phyloP scores from a whole-genome alignment of 2,329 filamentous ascomycete species.

The Colletotrichum chrysophilum region DNA sequence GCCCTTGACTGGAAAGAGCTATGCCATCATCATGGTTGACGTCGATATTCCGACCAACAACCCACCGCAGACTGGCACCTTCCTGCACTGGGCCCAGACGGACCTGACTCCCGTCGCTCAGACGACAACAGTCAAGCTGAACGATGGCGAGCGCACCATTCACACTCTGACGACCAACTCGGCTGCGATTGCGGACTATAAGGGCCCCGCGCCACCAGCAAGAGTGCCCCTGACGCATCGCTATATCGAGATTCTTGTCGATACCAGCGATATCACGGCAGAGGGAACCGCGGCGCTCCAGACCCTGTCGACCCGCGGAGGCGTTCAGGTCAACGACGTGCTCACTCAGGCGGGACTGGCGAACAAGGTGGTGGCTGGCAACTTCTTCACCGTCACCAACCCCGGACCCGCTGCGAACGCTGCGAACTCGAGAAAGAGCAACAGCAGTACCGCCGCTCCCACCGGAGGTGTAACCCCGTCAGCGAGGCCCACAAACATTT shows the following conservation, averaged over 20 bases:
- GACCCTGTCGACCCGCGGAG: constrained; percentile 30
- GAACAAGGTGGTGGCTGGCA: constrained; percentile 38
- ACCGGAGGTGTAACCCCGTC: neutral
- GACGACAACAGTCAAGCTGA: neutral
- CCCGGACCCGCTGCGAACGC: constrained; percentile 20
- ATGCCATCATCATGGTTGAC: constrained; percentile 46
- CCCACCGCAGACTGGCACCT: constrained; percentile 41
- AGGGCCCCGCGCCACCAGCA: constrained; percentile 40
- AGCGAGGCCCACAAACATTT: neutral
- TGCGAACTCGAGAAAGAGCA: neutral
- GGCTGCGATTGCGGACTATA: constrained; percentile 28
- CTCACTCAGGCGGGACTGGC: constrained; percentile 34
- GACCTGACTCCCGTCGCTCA: constrained; percentile 28
- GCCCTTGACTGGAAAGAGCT: constrained; percentile 27
- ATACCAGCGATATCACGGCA: constrained; percentile 33
- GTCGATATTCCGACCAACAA: constrained; percentile 45
- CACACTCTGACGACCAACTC: neutral
- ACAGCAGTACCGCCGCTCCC: neutral
- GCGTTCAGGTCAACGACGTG: constrained; percentile 34
- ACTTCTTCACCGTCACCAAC: constrained; percentile 44
- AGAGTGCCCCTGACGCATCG: constrained; percentile 39
- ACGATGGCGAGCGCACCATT: neutral
- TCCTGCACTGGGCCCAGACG: constrained; percentile 52
- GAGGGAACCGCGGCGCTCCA: constrained; percentile 27
- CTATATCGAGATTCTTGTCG: constrained; percentile 42